These are phyloP conservation scores for Nemania sp. DNA, from an alignment of 2,329 filamentous ascomycete species.

Conservation along the genomic window DNA sequence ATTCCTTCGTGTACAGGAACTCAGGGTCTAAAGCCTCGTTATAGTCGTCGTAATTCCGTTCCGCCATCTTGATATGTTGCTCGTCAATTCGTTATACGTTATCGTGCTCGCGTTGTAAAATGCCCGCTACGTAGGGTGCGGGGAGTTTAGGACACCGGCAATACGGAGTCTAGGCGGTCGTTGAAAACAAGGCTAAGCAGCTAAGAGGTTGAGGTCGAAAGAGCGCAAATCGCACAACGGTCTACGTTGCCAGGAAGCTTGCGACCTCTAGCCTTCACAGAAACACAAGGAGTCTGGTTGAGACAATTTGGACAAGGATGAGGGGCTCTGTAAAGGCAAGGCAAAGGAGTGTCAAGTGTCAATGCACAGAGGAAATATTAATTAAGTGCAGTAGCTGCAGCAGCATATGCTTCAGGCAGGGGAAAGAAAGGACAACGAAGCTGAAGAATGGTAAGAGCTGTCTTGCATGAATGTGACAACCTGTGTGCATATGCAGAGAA, in stretches of 20 bases:
- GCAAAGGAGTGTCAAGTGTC: constrained; percentile 28
- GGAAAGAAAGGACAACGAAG: constrained; percentile 27
- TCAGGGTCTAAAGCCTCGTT: constrained; percentile 82
- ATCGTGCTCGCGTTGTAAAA: constrained; percentile 23
- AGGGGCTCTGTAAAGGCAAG: constrained; percentile 8
- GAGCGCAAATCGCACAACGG: constrained; percentile 23
- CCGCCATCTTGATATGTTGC: constrained; percentile 57
- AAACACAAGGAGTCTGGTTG: constrained; percentile 6
- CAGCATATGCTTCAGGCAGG: constrained; percentile 25
- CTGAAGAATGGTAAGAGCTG: constrained; percentile 26
- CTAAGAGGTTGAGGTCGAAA: constrained; percentile 10
- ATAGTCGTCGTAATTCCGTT: constrained; percentile 61
- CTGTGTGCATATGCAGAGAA: constrained; percentile 39
- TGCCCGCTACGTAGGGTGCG: constrained; percentile 8
- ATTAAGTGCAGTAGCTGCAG: constrained; percentile 3
- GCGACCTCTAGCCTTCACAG: constrained; percentile 2
- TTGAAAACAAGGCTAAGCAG: too few species aligned
- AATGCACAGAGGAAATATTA: constrained; percentile 18
- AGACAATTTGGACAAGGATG: constrained; percentile 16
- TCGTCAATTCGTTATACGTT: constrained; percentile 40
- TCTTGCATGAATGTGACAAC: constrained; percentile 37
- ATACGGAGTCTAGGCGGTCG: constrained; percentile 8
- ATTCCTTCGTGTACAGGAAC: constrained; percentile 91
- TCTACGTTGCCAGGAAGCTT: constrained; percentile 31
- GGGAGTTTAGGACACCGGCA: not conserved